A percentile compares a stretch with the other conserved stretches of the same genome.
These are phyloP conservation scores for Tilletiopsis washingtonensis DNA, from an alignment of 1,284 basidiomycete genomes.

Conservation along the genomic window DNA sequence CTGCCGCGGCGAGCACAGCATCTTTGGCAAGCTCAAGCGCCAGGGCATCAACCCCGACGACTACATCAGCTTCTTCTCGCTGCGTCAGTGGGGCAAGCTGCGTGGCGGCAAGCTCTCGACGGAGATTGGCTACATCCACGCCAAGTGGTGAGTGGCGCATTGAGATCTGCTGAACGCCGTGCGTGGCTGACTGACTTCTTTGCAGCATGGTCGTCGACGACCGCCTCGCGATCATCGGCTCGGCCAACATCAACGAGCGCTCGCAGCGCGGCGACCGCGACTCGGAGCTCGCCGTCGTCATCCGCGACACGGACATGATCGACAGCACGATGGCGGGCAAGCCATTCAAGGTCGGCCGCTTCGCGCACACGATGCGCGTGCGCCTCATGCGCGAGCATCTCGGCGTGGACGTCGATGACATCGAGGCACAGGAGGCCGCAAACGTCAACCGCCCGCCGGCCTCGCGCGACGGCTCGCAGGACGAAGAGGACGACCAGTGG, in stretches of 20 bases:
- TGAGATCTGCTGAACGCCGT: too few relatives aligned
- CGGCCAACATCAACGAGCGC: conserved; percentile 96
- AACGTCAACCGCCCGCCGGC: conserved; percentile 7
- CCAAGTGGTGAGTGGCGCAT: too few relatives aligned
- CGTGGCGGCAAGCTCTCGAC: conserved; percentile 76
- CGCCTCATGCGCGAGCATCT: conserved; percentile 94
- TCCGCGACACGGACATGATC: conserved; percentile 95
- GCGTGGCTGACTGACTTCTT: too few relatives aligned
- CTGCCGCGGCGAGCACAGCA: conserved; percentile 79
- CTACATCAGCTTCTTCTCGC: conserved; percentile 82
- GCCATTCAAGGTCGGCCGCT: conserved; percentile 90
- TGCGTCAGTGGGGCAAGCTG: conserved; percentile 90
- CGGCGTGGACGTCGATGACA: conserved; percentile 84
- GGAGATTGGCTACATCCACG: conserved; percentile 58
- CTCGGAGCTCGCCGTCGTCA: conserved; percentile 84
- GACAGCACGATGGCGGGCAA: conserved; percentile 81
- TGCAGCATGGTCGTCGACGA: conserved; percentile 93
- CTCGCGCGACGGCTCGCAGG: conserved; percentile 36
- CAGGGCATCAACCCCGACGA: conserved; percentile 81
- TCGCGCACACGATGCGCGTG: conserved; percentile 86
- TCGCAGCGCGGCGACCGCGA: conserved; percentile 92
- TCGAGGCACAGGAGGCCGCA: conserved; percentile 53
- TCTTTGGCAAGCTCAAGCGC: conserved; percentile 75
- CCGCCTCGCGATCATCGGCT: conserved; percentile 93
- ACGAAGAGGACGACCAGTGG: conserved; percentile 53